These are phyloP conservation scores for Glycyrrhiza uralensis DNA, from an alignment of 306 rosid genomes.

Conservation along the genomic window DNA sequence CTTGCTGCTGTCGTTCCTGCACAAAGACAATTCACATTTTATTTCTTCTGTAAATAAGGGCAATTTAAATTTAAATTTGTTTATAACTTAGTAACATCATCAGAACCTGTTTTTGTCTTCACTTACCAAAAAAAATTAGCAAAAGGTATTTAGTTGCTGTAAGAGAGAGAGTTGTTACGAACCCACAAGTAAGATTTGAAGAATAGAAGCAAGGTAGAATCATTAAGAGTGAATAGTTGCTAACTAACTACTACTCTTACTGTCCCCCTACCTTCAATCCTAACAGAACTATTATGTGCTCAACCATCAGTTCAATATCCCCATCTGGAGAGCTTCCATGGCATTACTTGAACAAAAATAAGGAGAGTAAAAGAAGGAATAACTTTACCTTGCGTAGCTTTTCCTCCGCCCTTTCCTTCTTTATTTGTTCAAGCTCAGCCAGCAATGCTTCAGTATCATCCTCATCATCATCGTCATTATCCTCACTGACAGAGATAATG, in stretches of 20 bases:
- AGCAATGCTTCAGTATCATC: slow-evolving; percentile 87
- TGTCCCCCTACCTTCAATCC: neutral
- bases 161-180: neutral
- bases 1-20: slow-evolving; percentile 64
- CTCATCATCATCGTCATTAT: slow-evolving; percentile 51
- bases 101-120: too few species aligned
- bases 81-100: neutral
- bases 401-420: slow-evolving; percentile 95
- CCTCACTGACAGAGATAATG: slow-evolving; percentile 38
- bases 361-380: neutral
- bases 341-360: neutral
- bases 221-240: neutral
- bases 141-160: neutral
- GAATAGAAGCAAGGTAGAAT: neutral
- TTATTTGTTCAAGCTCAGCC: slow-evolving; percentile 98
- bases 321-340: slow-evolving; percentile 2
- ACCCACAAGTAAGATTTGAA: neutral
- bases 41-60: neutral
- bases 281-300: neutral
- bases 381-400: slow-evolving; percentile 70
- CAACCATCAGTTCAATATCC: neutral
- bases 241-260: neutral
- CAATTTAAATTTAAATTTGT: slow-evolving; percentile 1
- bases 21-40: slow-evolving; percentile 10
- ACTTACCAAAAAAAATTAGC: too few species aligned